These are phyloP conservation scores for Ophiocordyceps camponoti-leonardi DNA, from an alignment of 2,329 filamentous ascomycete species.

Conservation along the genomic window DNA sequence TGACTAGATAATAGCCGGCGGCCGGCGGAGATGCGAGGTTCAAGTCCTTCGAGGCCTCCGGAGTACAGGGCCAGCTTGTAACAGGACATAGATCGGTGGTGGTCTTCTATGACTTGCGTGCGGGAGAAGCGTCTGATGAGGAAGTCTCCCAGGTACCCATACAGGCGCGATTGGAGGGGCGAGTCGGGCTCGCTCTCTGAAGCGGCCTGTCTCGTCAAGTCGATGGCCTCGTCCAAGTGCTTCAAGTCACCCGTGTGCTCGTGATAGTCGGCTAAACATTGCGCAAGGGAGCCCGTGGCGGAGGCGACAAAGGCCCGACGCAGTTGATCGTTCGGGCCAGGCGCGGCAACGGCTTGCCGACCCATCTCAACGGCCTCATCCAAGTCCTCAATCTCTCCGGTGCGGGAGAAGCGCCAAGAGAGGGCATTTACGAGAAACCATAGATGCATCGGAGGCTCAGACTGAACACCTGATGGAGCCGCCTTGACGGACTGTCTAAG, in stretches of 20 bases:
- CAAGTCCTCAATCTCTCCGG: background rate
- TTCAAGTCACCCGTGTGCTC: background rate
- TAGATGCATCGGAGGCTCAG: background rate
- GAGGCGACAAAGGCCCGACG: background rate
- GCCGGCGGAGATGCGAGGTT: background rate
- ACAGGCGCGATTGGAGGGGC: background rate
- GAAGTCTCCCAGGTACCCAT: background rate
- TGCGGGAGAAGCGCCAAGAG: background rate
- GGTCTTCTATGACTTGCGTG: background rate
- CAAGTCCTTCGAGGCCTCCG: background rate
- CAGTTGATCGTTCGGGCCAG: background rate
- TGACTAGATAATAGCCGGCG: background rate
- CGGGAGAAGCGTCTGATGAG: background rate
- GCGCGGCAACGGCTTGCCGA: background rate
- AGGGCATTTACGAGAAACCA: background rate
- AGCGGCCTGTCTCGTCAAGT: background rate
- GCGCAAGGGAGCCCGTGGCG: background rate
- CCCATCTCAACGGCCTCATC: background rate
- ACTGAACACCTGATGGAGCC: background rate
- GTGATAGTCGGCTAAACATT: background rate
- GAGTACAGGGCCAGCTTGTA: background rate
- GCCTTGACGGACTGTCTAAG: background rate
- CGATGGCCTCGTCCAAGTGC: background rate
- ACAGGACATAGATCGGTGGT: background rate
- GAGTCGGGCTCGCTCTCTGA: background rate